A percentile compares a stretch with the other conserved stretches of the same genome.
Evolutionary conservation across 257 asterid genomes (phyloP).

Genomic region (Lantana camara): DNA sequence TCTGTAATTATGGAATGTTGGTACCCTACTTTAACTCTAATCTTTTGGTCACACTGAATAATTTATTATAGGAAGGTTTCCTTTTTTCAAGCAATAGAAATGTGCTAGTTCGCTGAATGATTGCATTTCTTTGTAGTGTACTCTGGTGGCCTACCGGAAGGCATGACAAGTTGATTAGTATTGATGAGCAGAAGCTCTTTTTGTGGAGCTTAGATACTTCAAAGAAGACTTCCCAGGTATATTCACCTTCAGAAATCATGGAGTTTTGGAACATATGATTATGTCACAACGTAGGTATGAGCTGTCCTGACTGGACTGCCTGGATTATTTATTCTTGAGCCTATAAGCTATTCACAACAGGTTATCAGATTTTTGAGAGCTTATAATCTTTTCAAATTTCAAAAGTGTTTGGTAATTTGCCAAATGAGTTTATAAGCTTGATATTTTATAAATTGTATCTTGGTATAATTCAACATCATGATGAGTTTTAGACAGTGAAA

Average conservation of each 20-base stretch:
- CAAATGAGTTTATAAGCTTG: too few species aligned
- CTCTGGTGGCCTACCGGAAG: conserved; percentile 99
- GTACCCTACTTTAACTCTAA: conserved; percentile 8
- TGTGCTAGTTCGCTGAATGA: conserved; percentile 28
- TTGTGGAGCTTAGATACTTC: conserved; percentile 88
- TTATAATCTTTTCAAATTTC: too few species aligned
- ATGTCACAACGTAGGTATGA: conserved; percentile 1
- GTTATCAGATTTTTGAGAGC: too few species aligned
- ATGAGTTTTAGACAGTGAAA: conserved; percentile 17
- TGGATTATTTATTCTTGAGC: too few species aligned
- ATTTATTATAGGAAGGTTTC: background rate
- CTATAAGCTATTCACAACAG: too few species aligned
- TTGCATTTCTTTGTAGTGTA: conserved; percentile 53
- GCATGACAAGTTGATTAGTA: conserved; percentile 86
- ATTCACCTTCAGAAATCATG: conserved; percentile 13
- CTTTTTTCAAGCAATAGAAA: conserved; percentile 8
- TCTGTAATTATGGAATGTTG: background rate
- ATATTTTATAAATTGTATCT: background rate
- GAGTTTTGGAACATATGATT: conserved; percentile 26
- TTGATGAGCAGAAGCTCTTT: conserved; percentile 85
- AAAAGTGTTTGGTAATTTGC: too few species aligned
- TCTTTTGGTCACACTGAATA: background rate
- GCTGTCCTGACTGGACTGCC: too few species aligned
- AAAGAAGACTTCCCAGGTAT: conserved; percentile 94
- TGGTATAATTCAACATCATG: conserved; percentile 21